Percentiles rank a stretch among this genome's conserved stretches.
These are phyloP conservation scores for Pseudocohnilembus persalinus DNA, from an alignment of 169 alveolate species.

Conservation along the genomic window DNA sequence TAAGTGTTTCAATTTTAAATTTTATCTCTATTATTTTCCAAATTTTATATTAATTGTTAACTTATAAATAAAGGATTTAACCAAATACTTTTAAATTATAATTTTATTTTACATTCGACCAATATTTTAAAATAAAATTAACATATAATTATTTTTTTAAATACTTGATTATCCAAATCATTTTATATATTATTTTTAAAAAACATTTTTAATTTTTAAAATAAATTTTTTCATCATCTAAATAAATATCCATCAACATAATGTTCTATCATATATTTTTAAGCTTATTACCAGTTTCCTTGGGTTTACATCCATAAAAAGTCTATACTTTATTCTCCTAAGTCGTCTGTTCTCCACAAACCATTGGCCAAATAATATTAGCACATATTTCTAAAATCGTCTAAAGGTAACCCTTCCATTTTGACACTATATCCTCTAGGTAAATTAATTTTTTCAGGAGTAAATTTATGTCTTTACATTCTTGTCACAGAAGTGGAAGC, in stretches of 20 bases:
- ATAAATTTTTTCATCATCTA: not conserved
- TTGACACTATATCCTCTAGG: constrained; percentile 50
- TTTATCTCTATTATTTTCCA: too few relatives aligned
- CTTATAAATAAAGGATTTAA: too few relatives aligned
- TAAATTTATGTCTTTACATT: constrained; percentile 43
- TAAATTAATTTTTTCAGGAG: constrained; percentile 57
- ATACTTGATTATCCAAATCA: too few relatives aligned
- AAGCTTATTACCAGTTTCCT: constrained; percentile 54
- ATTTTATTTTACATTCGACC: too few relatives aligned
- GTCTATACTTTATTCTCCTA: constrained; percentile 42
- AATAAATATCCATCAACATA: constrained; percentile 2
- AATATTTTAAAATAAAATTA: too few relatives aligned
- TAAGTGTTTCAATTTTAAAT: too few relatives aligned
- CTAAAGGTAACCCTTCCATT: constrained; percentile 51
- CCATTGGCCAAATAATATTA: constrained; percentile 36
- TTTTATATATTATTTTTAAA: too few relatives aligned
- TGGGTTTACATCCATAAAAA: constrained; percentile 57
- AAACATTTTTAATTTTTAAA: too few relatives aligned
- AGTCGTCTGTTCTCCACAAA: constrained; percentile 38
- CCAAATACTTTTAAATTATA: too few relatives aligned
- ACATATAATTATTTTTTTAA: too few relatives aligned
- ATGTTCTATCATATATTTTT: constrained; percentile 35
- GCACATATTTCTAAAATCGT: constrained; percentile 57
- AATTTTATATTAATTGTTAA: too few relatives aligned
- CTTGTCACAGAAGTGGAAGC: constrained; percentile 46